Conservation (phyloP, 345 rosid species). For the Citrus unshiu region DNA sequence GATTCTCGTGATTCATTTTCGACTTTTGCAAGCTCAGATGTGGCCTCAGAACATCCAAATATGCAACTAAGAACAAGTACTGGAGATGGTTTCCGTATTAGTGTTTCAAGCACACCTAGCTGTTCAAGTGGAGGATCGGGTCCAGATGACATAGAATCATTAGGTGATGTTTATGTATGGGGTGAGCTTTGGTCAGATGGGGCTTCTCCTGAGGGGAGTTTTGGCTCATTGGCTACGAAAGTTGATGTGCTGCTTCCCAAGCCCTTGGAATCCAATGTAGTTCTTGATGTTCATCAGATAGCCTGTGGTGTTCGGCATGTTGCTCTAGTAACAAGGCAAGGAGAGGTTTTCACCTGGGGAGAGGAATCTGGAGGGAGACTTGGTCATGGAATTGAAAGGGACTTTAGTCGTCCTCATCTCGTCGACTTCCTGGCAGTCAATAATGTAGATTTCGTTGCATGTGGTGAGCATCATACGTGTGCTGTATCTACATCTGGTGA, state of each 20-base stretch:
- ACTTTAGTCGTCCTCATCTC: constrained; percentile 67
- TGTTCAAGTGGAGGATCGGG: constrained; percentile 94
- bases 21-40: constrained; percentile 64
- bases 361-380: constrained; percentile 97
- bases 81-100: constrained; percentile 87
- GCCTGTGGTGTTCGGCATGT: constrained; percentile 78
- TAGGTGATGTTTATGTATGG: constrained; percentile 95
- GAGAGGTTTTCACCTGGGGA: constrained; percentile 98
- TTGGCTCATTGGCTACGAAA: constrained; percentile 32
- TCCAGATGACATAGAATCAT: constrained; percentile 96
- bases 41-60: constrained; percentile 69
- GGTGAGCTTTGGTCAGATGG: constrained; percentile 91
- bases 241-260: constrained; percentile 69
- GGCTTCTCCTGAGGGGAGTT: constrained; percentile 44
- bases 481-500: constrained; percentile 82
- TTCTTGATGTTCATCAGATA: constrained; percentile 97
- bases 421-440: constrained; percentile 79
- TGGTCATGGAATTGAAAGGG: constrained; percentile 76
- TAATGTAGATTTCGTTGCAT: constrained; percentile 72
- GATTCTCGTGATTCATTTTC: constrained; percentile 49
- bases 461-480: constrained; percentile 86
- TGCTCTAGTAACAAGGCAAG: constrained; percentile 92
- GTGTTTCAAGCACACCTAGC: constrained; percentile 95
- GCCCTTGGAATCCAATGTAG: constrained; percentile 84
- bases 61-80: constrained; percentile 84